phyloP scores from a whole-genome alignment of 352 stramenopile genomes.

The Nothophytophthora sp. region DNA sequence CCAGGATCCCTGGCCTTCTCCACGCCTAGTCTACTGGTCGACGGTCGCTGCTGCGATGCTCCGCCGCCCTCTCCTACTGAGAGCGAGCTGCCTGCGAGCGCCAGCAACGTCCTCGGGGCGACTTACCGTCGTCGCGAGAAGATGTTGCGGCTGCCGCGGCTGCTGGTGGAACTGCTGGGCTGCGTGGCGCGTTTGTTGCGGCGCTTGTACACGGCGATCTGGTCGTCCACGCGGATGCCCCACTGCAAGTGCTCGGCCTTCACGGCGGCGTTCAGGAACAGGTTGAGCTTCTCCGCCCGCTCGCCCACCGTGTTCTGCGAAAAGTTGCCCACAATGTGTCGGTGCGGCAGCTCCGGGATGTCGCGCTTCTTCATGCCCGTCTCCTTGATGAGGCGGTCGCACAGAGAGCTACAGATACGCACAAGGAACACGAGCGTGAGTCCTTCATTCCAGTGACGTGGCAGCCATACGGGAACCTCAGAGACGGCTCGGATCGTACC shows the following conservation, averaged over 20 bases:
- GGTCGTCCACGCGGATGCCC: constrained; percentile 87
- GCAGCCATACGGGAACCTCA: too few relatives aligned
- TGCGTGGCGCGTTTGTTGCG: constrained; percentile 70
- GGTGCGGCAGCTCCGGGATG: constrained; percentile 83
- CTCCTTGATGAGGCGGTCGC: constrained; percentile 86
- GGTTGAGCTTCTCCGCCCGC: constrained; percentile 85
- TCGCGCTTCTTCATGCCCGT: constrained; percentile 81
- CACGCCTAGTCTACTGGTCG: constrained; percentile 14
- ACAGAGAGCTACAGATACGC: constrained; percentile 52
- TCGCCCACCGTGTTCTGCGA: constrained; percentile 81
- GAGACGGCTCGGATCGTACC: too few relatives aligned
- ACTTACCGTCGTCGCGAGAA: constrained; percentile 77
- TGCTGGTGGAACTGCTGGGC: constrained; percentile 33
- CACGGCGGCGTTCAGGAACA: constrained; percentile 77
- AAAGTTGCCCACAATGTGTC: constrained; percentile 85
- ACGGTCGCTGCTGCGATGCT: constrained; percentile 18
- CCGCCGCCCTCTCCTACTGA: constrained; percentile 29
- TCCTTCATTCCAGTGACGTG: too few relatives aligned
- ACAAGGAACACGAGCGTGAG: neutral
- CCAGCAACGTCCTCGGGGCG: neutral
- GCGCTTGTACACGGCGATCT: constrained; percentile 90
- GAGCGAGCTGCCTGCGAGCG: constrained; percentile 15
- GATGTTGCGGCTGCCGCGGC: constrained; percentile 51
- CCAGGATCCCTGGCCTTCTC: too few relatives aligned
- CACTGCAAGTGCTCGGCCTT: constrained; percentile 85